Conservation (phyloP, 2,329 filamentous ascomycete species). For the Ophiostoma montium region DNA sequence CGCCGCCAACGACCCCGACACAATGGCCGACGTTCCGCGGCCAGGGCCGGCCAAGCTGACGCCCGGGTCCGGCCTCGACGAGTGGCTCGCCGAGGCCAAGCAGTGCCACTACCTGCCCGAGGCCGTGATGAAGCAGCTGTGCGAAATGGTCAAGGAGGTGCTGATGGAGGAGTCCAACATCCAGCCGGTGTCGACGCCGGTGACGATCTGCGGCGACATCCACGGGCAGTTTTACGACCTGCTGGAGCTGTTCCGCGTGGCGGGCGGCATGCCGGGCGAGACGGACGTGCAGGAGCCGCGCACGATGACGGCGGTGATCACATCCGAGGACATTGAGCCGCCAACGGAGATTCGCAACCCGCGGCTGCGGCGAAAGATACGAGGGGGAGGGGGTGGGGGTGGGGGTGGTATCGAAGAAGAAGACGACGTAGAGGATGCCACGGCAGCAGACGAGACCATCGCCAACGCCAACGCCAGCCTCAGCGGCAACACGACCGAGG, state of each 20-base stretch:
- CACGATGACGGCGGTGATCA: conserved; percentile 61
- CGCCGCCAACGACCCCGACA: background rate
- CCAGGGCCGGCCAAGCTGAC: conserved; percentile 79
- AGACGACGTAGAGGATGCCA: conserved; percentile 18
- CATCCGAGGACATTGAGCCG: conserved; percentile 81
- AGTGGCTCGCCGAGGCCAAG: conserved; percentile 94
- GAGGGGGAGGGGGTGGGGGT: conserved; percentile 35
- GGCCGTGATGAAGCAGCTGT: conserved; percentile 94
- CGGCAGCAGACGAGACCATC: background rate
- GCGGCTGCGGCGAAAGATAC: conserved; percentile 75
- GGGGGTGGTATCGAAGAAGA: conserved; percentile 27
- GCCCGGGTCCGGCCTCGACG: conserved; percentile 74
- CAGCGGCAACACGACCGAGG: conserved; percentile 22
- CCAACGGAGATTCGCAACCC: conserved; percentile 80
- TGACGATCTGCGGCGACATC: conserved; percentile 95
- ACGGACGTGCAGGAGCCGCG: conserved; percentile 53
- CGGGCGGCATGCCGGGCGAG: conserved; percentile 90
- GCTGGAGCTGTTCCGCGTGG: conserved; percentile 89
- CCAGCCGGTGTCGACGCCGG: conserved; percentile 89
- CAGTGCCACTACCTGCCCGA: conserved; percentile 96
- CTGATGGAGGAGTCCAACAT: conserved; percentile 99
- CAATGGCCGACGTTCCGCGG: conserved; percentile 53
- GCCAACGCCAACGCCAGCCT: conserved; percentile 18
- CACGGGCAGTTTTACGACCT: conserved; percentile 98
- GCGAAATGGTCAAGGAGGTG: conserved; percentile 97